Percentiles rank a stretch among this genome's conserved stretches.
These are phyloP conservation scores for Camelina laxa DNA, from an alignment of 345 rosid genomes.

Conservation along the genomic window DNA sequence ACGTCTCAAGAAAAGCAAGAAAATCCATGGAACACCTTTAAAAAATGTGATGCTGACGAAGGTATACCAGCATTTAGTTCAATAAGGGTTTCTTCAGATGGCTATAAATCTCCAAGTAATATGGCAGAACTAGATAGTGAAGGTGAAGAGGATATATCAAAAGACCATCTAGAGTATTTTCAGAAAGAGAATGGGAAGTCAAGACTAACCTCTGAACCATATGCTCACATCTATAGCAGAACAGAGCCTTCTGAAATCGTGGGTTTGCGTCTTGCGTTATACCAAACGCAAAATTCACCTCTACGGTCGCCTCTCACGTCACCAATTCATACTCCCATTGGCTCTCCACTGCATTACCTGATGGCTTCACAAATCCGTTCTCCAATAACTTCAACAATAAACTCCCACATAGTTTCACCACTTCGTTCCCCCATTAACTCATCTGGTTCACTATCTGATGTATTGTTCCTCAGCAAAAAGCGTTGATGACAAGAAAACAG, in stretches of 20 bases:
- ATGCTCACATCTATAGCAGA: constrained; percentile 25
- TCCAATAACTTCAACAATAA: constrained; percentile 35
- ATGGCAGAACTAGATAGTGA: constrained; percentile 22
- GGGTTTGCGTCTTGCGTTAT: constrained; percentile 41
- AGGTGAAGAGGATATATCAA: constrained; percentile 15
- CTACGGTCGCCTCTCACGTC: constrained; percentile 42
- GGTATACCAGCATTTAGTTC: constrained; percentile 14
- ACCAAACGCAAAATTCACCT: constrained; percentile 42
- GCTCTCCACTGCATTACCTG: constrained; percentile 42
- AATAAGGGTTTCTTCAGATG: constrained; percentile 18
- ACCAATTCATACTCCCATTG: constrained; percentile 42
- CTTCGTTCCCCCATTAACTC: constrained; percentile 44
- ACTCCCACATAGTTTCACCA: constrained; percentile 41
- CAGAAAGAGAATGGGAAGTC: constrained; percentile 27
- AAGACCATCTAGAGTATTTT: constrained; percentile 1
- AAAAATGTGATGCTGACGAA: constrained; percentile 36
- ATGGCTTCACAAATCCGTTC: constrained; percentile 34
- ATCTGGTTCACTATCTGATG: constrained; percentile 43
- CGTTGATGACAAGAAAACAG: constrained; percentile 9
- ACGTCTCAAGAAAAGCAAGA: constrained; percentile 42
- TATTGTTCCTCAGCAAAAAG: constrained; percentile 40
- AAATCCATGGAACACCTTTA: constrained; percentile 39
- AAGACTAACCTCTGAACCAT: constrained; percentile 35
- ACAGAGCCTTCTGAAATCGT: constrained; percentile 40
- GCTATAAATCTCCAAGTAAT: constrained; percentile 25